Conservation (phyloP, 805 yeast genomes). For the Candida schatavii region DNA sequence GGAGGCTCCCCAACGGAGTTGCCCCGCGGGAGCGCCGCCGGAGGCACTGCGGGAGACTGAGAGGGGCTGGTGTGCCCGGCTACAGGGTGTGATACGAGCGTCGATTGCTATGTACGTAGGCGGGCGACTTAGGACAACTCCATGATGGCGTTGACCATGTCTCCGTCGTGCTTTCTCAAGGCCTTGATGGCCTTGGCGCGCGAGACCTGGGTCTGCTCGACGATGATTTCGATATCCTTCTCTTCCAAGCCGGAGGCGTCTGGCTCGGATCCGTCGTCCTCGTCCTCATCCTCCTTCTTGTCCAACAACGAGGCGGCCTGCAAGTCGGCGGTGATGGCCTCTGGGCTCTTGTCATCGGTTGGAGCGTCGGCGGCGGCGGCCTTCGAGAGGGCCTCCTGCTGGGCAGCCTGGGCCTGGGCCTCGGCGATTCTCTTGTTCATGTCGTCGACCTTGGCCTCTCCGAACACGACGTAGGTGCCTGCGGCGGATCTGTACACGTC, state of each 20-base stretch:
- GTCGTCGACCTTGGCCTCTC: constrained; percentile 97
- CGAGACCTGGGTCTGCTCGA: constrained; percentile 88
- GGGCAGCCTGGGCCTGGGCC: constrained; percentile 75
- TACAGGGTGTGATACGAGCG: not conserved
- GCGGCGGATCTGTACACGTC: constrained; percentile 92
- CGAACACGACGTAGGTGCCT: constrained; percentile 94
- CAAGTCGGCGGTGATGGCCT: constrained; percentile 79
- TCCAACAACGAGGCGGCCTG: constrained; percentile 59
- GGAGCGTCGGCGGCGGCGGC: constrained; percentile 39
- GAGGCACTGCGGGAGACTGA: no score
- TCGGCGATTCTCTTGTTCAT: constrained; percentile 82
- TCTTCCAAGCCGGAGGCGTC: constrained; percentile 83
- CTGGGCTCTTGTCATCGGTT: constrained; percentile 60
- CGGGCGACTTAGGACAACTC: constrained; percentile 45
- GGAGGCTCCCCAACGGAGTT: no score
- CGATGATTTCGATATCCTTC: constrained; percentile 80
- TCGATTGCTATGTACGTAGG: not conserved
- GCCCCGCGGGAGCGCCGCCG: no score
- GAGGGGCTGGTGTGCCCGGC: no score
- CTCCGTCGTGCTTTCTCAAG: constrained; percentile 83
- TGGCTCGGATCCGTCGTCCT: constrained; percentile 66
- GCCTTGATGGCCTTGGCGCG: constrained; percentile 91
- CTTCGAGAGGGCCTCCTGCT: constrained; percentile 42
- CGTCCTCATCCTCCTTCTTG: constrained; percentile 46
- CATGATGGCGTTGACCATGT: constrained; percentile 96